phyloP scores from a whole-genome alignment of 768 basidiomycete species.

The Mycena floridula region DNA sequence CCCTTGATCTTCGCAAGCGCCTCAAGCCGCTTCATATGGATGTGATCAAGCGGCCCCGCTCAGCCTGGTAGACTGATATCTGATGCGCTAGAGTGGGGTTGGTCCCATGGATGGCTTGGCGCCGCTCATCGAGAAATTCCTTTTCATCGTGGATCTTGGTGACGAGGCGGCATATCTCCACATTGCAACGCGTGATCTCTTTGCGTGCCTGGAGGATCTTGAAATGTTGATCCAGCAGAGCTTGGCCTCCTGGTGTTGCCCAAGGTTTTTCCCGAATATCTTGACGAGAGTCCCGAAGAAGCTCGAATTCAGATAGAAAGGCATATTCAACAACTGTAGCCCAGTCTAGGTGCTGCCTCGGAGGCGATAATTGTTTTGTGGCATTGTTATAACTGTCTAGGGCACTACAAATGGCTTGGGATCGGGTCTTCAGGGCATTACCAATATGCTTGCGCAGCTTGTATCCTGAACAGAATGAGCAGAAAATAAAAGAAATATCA shows the following conservation, averaged over 20 bases:
- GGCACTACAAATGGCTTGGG: conserved; percentile 9
- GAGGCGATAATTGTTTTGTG: conserved; percentile 4
- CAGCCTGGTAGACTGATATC: neutral
- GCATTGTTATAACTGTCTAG: conserved; percentile 8
- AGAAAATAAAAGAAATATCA: neutral
- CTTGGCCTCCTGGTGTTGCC: conserved; percentile 8
- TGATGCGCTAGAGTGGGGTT: conserved; percentile 1
- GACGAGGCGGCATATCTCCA: conserved; percentile 12
- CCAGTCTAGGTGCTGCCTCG: conserved; percentile 6
- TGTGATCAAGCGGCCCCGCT: neutral
- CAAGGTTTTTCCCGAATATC: conserved; percentile 14
- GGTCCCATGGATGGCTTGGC: neutral
- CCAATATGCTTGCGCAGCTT: conserved; percentile 10
- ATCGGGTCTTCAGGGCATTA: conserved; percentile 8
- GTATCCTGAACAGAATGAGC: conserved; percentile 9
- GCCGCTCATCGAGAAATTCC: neutral
- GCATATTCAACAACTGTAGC: conserved; percentile 13
- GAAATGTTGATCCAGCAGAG: conserved; percentile 9
- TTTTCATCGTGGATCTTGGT: conserved; percentile 12
- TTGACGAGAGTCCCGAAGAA: conserved; percentile 12
- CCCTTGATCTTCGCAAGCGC: neutral
- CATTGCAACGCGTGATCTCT: conserved; percentile 13
- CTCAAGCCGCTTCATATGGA: neutral
- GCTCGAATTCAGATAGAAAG: neutral
- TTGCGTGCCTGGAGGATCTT: conserved; percentile 12